These are phyloP conservation scores for Aspergillus intermedius DNA, from an alignment of 2,329 filamentous ascomycete genomes.

Conservation along the genomic window DNA sequence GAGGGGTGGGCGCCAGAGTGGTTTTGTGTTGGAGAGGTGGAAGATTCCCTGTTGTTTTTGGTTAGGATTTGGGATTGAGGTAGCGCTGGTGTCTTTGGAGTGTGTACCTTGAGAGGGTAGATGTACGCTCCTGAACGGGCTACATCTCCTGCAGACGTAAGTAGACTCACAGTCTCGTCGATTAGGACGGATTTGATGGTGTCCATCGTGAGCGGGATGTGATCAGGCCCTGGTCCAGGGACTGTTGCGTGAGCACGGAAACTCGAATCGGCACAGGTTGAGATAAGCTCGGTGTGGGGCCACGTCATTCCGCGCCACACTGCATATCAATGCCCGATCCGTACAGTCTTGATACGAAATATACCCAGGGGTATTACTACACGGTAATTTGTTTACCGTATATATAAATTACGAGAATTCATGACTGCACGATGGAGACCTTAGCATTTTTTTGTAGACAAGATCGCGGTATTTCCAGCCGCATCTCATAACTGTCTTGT, in stretches of 20 bases:
- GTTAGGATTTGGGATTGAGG: too few species aligned
- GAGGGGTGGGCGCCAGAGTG: conserved; percentile 54
- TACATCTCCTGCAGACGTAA: conserved; percentile 59
- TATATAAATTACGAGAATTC: too few species aligned
- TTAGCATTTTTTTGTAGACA: too few species aligned
- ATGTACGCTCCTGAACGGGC: conserved; percentile 71
- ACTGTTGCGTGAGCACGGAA: neutral
- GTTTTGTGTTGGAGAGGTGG: conserved; percentile 53
- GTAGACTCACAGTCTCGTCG: conserved; percentile 66
- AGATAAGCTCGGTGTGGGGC: neutral
- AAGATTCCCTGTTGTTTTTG: conserved; percentile 46
- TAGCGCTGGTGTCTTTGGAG: too few species aligned
- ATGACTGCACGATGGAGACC: too few species aligned
- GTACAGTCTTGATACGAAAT: too few species aligned
- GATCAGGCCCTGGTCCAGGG: neutral
- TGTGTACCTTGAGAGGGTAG: conserved; percentile 65
- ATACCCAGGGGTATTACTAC: too few species aligned
- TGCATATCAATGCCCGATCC: neutral
- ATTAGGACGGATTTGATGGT: conserved; percentile 54
- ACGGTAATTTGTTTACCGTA: too few species aligned
- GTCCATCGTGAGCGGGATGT: conserved; percentile 21
- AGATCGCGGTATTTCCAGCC: neutral
- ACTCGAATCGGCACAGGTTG: neutral
- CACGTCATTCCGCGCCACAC: neutral
- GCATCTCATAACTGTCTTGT: conserved; percentile 1